Conservation (phyloP, 2,329 filamentous ascomycete genomes). For the Aspergillus jensenii region DNA sequence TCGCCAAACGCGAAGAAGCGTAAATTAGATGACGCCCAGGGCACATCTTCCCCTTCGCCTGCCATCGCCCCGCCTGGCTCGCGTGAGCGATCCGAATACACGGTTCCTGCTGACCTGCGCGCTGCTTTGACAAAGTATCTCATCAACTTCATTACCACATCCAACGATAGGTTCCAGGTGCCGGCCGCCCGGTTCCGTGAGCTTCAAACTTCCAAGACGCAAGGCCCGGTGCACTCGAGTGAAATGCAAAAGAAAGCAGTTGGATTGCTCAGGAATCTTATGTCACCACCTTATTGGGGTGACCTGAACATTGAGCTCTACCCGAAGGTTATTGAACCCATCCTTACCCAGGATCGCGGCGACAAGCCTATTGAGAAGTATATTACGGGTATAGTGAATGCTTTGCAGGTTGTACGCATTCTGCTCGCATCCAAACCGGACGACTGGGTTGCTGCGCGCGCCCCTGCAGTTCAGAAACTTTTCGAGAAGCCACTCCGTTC, state of each 20-base stretch:
- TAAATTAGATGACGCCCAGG: conserved; percentile 66
- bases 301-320: conserved; percentile 91
- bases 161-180: conserved; percentile 80
- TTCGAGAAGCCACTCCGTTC: conserved; percentile 85
- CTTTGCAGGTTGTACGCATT: conserved; percentile 86
- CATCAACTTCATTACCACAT: conserved; percentile 87
- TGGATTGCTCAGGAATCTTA: conserved; percentile 74
- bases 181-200: conserved; percentile 69
- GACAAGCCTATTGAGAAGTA: conserved; percentile 82
- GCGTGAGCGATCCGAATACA: conserved; percentile 63
- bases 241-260: conserved; percentile 88
- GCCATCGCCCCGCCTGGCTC: conserved; percentile 44
- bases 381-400: conserved; percentile 86
- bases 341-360: conserved; percentile 79
- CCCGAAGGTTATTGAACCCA: conserved; percentile 82
- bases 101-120: conserved; percentile 66
- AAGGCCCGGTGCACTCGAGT: conserved; percentile 57
- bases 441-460: conserved; percentile 83
- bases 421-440: conserved; percentile 84
- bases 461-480: conserved; percentile 78
- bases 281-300: conserved; percentile 86
- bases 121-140: conserved; percentile 90
- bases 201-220: conserved; percentile 46
- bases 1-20: conserved; percentile 75
- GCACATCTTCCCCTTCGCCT: conserved; percentile 56